Evolutionary conservation across 805 yeast species (phyloP), one percentile per base, ranked within the genome.

Genomic region (Sungouiozyma intestinalis): DNA sequence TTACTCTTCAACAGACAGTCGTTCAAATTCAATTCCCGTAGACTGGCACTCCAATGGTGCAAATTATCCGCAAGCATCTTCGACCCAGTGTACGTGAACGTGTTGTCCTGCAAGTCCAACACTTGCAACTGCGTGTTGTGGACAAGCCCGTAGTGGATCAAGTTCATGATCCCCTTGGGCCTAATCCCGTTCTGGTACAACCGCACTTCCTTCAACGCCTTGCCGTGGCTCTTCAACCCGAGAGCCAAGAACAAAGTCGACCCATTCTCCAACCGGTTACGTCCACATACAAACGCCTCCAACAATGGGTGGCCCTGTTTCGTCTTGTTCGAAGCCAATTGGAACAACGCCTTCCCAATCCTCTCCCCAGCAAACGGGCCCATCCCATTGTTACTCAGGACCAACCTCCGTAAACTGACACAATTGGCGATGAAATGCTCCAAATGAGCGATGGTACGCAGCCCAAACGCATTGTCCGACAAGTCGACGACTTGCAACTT

Each of bases 341-440:
- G 72, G 65, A 70, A 85, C 38, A 92, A 73, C 3, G 95, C 85
- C 53, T 78, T 77, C 46, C 97, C 99, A 47, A 92, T 84, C 60
- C 95, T 76, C 44, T 90, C 81, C 54, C 99, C 98, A 1, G 97
- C 95, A 60, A 83, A 83, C 19, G 99, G 99, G 31, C 99, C 99
- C 78, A 92, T 81, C 43, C 99, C 99, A 62, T 92, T 92, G 66
- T 92, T 92, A 38, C 96, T 81, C 48, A 92, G 70, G 50, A 85
- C 79, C 62, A 92, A 73, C 60, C 92, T 96, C 63, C 85, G 82
- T 43, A 92, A 66, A 19, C 94, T 78, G 15, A 76, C 73, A 31
- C 90, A 94, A 52, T 80, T 71, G 11, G 84, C 67, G 45, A 92
- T 69, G 54, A 80, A 87, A 20, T 69, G 71, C 59, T 92, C 95